These are phyloP conservation scores for Postia placenta DNA, from an alignment of 768 basidiomycete species.

Conservation along the genomic window DNA sequence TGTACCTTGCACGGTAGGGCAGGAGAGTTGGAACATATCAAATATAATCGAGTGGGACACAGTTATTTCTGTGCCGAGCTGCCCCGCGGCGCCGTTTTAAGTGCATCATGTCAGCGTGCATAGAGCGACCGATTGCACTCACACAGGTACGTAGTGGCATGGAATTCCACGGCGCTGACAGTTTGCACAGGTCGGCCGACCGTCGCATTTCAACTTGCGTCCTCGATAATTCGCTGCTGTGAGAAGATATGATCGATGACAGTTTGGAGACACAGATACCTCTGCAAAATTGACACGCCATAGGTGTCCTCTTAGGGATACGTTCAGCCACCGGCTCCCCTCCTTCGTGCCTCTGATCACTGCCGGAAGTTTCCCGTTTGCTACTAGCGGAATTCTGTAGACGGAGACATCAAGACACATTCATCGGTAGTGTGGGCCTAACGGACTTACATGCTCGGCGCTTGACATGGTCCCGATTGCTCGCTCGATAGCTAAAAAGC, in stretches of 20 bases:
- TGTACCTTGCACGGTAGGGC: constrained; percentile 1
- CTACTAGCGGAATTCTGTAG: background rate
- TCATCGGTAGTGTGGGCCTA: too few relatives aligned
- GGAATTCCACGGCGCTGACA: constrained; percentile 54
- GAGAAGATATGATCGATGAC: constrained; percentile 3
- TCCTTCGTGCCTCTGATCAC: background rate
- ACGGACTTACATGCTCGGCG: background rate
- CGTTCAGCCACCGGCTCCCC: background rate
- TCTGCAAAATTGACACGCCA: constrained; percentile 74
- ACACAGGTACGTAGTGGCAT: constrained; percentile 64
- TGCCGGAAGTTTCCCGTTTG: background rate
- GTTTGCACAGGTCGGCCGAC: constrained; percentile 60
- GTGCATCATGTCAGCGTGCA: background rate
- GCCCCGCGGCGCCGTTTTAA: background rate
- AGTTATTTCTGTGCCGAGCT: constrained; percentile 11
- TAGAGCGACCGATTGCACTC: constrained; percentile 23
- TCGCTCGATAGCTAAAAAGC: background rate
- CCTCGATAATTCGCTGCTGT: constrained; percentile 30
- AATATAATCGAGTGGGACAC: background rate
- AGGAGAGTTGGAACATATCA: constrained; percentile 1
- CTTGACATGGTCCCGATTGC: background rate
- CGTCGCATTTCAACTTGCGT: constrained; percentile 71
- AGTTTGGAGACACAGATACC: constrained; percentile 29
- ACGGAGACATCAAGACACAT: too few relatives aligned
- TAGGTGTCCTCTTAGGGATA: constrained; percentile 44